Base-by-base conservation (phyloP, 768 basidiomycete genomes). In the Epithele typhae region DNA sequence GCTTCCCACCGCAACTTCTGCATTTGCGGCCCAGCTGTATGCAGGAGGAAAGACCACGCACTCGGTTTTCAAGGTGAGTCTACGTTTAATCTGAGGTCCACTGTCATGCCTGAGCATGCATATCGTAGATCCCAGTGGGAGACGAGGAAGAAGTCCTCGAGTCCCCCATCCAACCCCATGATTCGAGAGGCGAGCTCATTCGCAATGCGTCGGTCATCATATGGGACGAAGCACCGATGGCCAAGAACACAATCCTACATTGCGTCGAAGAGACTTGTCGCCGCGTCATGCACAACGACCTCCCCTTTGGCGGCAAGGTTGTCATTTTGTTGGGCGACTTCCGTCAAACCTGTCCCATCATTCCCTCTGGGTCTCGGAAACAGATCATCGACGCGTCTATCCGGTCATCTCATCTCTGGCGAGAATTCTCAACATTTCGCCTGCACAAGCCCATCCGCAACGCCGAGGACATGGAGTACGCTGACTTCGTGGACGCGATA, bases 221-320 rank as follows among this genome's bases (percentile, higher is more conserved):
- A 3, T 72, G 70, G 68, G 73, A 74, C 54, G 71, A 74, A 54
- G 63, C 66, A 3, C 71, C 73, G 1, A 71, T 70, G 66, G 67
- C 64, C 14, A 68, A 72, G 40, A 55, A 48, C 21, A 62, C 68
- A 0, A 67, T 64, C 0, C 42, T 69, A 0, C 40, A 49, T 9
- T 70, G 68, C 44, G 62, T 72, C 9, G 65, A 73, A 34, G 64
- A 67, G 14, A 54, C 61, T 0, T 64, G 60, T 23, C 59, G 61
- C 4, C 51, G 51, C 6, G 52, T 67, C 22, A 66, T 58, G 57
- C 36, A 51, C 4, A 62, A 55, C 43, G 43, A 63, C 34, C 32
- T 46, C 12, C 65, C 64, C 0, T 75, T 72, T 57, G 69, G 69
- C 1, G 69, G 67, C 1, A 72, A 67, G 40, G 47, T 62, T 12